Percentiles rank a stretch among this genome's conserved stretches.
These are phyloP conservation scores for Nicotiana obtusifolia DNA, from an alignment of 257 asterid species.

Conservation along the genomic window DNA sequence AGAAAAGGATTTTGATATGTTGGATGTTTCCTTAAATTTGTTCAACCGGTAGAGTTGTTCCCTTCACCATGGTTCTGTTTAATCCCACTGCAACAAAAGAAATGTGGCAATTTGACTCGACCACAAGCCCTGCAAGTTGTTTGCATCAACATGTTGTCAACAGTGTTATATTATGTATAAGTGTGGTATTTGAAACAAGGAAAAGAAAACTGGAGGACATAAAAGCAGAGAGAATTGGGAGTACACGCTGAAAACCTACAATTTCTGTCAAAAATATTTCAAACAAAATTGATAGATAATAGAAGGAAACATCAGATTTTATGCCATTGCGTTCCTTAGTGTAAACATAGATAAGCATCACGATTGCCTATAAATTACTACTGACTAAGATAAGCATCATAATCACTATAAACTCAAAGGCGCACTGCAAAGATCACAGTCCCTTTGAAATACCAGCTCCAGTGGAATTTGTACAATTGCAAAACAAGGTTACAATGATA, in stretches of 20 bases:
- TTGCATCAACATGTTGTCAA: background rate
- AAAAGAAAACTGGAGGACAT: background rate
- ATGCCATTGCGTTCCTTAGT: background rate
- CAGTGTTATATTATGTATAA: constrained; percentile 9
- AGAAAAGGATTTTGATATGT: background rate
- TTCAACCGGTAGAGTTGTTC: background rate
- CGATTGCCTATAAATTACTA: background rate
- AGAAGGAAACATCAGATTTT: background rate
- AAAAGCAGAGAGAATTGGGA: background rate
- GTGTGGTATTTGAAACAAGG: background rate
- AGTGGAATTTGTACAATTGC: background rate
- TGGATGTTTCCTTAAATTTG: background rate
- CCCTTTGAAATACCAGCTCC: background rate
- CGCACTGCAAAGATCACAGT: background rate
- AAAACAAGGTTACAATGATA: background rate
- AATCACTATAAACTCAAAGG: background rate
- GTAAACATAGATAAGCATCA: background rate
- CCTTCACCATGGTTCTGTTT: constrained; percentile 39
- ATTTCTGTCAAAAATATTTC: background rate
- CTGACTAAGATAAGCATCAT: background rate
- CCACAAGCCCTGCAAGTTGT: constrained; percentile 71
- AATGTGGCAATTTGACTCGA: constrained; percentile 88
- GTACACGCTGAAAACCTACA: background rate
- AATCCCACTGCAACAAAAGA: constrained; percentile 86
- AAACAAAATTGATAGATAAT: background rate